Base-by-base conservation (phyloP, 257 asterid species). In the Penstemon newberryi region DNA sequence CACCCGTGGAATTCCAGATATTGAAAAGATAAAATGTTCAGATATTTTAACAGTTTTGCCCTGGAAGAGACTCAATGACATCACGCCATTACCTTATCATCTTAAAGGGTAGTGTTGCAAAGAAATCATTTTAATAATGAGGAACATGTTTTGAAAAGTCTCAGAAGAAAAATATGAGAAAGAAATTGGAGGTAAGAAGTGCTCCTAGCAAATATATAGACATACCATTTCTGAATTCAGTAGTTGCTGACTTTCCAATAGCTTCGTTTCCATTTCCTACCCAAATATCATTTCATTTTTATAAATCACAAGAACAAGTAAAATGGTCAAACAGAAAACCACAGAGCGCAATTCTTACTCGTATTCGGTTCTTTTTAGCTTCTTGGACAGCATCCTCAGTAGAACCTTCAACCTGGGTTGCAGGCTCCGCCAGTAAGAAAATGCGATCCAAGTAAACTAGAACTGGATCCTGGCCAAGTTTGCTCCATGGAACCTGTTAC, bases 381-480 rank as follows among this genome's bases (percentile, higher is more conserved):
- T 88, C 99, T 85, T 90, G 99, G 75, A 93, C 70, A 57, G 96
- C 89, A 86, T 93, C 99, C 88, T 90, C 97, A 61, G 80, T 85
- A 76, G 95, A 85, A 68, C 96, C 97, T 82, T 93, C 96, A 62
- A 93, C 96, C 78, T 81, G 85, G 56, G 99, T 93, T 71, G 96
- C 95, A 75, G 99, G 99, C 84, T 93, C 99, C 60, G 99, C 99
- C 67, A 93, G 80, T 78, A 93, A 80, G 70, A 81, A 93, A 40
- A 93, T 93, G 72, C 89, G 90, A 83, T 93, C 99, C 81, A 93
- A 79, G 80, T 80, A 85, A 78, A 93, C 99, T 62, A 90, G 41
- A 79, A 93, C 99, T 39, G 99, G 97, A 71, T 90, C 99, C 67
- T 93, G 97, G 71, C 99, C 99, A 78, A 93, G 97, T 90, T 95